Base-by-base conservation (phyloP, 164 flowering plant genomes). In the Vitis cinerea region DNA sequence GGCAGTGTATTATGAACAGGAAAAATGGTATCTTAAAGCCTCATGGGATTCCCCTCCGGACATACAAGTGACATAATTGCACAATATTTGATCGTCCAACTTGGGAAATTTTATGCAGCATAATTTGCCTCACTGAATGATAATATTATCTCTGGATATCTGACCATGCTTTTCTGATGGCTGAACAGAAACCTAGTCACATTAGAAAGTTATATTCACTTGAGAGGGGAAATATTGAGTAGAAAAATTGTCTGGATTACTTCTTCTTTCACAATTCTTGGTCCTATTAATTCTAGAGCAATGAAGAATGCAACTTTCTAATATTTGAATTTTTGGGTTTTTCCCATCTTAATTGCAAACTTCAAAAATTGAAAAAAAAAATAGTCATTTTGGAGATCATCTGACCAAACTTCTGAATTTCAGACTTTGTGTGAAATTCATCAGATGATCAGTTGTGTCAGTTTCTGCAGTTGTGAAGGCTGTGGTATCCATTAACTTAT, bases 401-500 rank as follows among this genome's bases (percentile, higher is more conserved):
- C 44, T 3, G 44, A 37, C 7, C 44, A 37, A 37, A 37, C 44
- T 37, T 37, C 27, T 2, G 27, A 37, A 37, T 37, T 37, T 37
- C 27, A 23, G 44, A 37, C 44, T 37, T 37, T 37, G 50, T 59
- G 37, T 4, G 16, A 53, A 13, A 23, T 23, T 23, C 56, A 5
- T 61, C 44, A 30, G 29, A 31, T 31, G 4, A 10, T 61, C 64
- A 23, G 27, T 23, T 30, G 15, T 37, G 12, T 9, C n/a, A 4
- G 31, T 30, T 23, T 61, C 64, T 61, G 64, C 64, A 61, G 5
- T 61, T 61, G 50, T 27, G 7, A n/a, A 30, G 64, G 17, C 44
- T 61, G 50, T 31, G n/a, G 23, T 29, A 12, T 12, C 30, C 15
- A 27, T 59, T 23, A 59, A 13, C 63, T 4, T 17, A 37, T 61